Evolutionary conservation across 2,329 filamentous ascomycete species (phyloP), one percentile per base, ranked within the genome.

Genomic region (Cucurbitaria berberidis): DNA sequence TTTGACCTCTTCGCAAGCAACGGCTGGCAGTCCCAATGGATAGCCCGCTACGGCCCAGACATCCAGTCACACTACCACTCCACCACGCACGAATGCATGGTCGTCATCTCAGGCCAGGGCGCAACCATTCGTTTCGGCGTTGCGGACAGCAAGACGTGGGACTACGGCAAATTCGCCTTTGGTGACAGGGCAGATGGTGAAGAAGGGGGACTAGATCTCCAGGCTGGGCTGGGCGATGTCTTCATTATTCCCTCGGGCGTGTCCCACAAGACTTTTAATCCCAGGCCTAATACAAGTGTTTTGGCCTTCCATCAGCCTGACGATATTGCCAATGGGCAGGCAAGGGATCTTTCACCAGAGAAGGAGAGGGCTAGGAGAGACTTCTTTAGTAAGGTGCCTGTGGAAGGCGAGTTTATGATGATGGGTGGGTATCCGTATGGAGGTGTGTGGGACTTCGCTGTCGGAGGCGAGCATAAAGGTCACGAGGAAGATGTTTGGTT

Each of bases 61-160:
- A 84, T 85, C 51, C 45, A 64, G 11, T 82, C 83, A 0, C 84
- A 86, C 68, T 86, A 85, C 60, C 84, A 86, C 67, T 81, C 81
- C 2, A 63, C 68, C 8, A 78, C 81, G 0, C 84, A 86, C 60
- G 84, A 87, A 70, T 81, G 78, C 65, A 85, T 86, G 81, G 78
- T 75, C 18, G 82, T 86, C 0, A 74, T 85, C 0, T 80, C 80
- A 0, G 83, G 83, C 2, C n/a, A 56, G 9, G 74, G 70, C 0
- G 83, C 82, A 0, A 80, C 72, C 0, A 83, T 86, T 45, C 77
- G 82, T 2, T 84, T 85, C 51, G 83, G 84, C 3, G 81, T 80
- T 3, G 82, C 79, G 0, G 83, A 85, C 52, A 77, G 78, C 0
- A 27, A 43, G 2, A 26, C 29, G 1, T 62, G 56, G 59, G 9